A percentile compares a stretch with the other conserved stretches of the same genome.
These are phyloP conservation scores for Elaeis guineensis DNA, from an alignment of 176 grass and related monocot genomes.

Conservation along the genomic window DNA sequence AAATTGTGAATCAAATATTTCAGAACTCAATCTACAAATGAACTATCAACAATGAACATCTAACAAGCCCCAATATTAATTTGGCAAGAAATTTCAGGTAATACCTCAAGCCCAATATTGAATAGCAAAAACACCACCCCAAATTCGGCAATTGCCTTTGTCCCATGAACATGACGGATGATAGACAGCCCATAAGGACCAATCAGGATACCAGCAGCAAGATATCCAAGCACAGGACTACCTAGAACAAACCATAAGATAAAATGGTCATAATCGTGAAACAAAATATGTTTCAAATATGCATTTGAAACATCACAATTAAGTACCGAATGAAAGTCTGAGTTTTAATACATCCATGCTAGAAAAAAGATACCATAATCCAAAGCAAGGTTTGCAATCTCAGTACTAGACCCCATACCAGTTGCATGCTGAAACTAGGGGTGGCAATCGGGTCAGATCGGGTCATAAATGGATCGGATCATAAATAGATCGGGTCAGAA, in stretches of 20 bases:
- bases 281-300: not conserved
- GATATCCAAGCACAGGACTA: constrained; percentile 93
- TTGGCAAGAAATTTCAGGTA: constrained; percentile 7
- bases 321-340: too few species aligned
- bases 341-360: too few species aligned
- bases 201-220: constrained; percentile 91
- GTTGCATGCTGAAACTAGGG: too few species aligned
- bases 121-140: constrained; percentile 97
- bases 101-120: constrained; percentile 99
- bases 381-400: too few species aligned
- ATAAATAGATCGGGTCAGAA: too few species aligned
- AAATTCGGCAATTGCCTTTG: constrained; percentile 98
- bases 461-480: too few species aligned
- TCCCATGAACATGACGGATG: constrained; percentile 90
- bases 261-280: not conserved
- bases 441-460: too few species aligned
- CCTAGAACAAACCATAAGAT: constrained; percentile 36
- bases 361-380: too few species aligned
- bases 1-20: constrained; percentile 13
- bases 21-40: constrained; percentile 4
- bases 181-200: constrained; percentile 94
- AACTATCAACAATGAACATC: constrained; percentile 1
- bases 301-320: not conserved
- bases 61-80: not conserved
- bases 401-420: too few species aligned